These are phyloP conservation scores for Claviceps fusiformis DNA, from an alignment of 2,329 filamentous ascomycete species.

Conservation along the genomic window DNA sequence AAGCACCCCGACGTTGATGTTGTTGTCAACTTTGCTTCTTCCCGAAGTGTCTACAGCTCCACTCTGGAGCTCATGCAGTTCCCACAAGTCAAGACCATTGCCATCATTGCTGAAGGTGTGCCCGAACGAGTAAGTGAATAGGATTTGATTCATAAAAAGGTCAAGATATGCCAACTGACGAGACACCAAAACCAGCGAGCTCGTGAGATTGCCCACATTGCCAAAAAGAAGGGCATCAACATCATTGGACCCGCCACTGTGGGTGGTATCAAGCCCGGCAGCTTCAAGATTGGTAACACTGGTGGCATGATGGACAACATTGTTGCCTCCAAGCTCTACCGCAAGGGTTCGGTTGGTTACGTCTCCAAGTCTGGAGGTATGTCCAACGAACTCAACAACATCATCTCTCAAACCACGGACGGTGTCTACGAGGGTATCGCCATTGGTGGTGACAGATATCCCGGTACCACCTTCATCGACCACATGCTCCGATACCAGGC, in stretches of 20 bases:
- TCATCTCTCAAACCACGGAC: slow-evolving; percentile 89
- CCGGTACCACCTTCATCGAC: slow-evolving; percentile 98
- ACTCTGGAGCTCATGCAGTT: slow-evolving; percentile 97
- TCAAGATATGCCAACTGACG: too few species aligned
- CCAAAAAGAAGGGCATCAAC: slow-evolving; percentile 96
- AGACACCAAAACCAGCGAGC: slow-evolving; percentile 56
- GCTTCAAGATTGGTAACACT: slow-evolving; percentile 99
- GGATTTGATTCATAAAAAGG: too few species aligned
- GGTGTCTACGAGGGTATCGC: slow-evolving; percentile 98
- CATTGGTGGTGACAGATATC: slow-evolving; percentile 98
- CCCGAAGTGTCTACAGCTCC: slow-evolving; percentile 94
- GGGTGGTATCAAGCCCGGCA: slow-evolving; percentile 97
- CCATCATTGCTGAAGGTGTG: slow-evolving; percentile 98
- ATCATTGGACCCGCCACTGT: slow-evolving; percentile 98
- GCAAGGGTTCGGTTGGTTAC: slow-evolving; percentile 95
- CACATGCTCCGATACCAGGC: slow-evolving; percentile 93
- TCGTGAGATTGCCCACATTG: slow-evolving; percentile 92
- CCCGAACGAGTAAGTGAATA: slow-evolving; percentile 89
- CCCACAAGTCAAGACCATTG: slow-evolving; percentile 96
- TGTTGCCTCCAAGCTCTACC: slow-evolving; percentile 98
- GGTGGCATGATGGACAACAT: slow-evolving; percentile 99
- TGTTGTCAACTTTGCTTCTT: slow-evolving; percentile 98
- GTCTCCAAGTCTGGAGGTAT: slow-evolving; percentile 99
- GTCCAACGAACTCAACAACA: slow-evolving; percentile 99
- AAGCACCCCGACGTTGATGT: slow-evolving; percentile 97